Evolutionary conservation across 2,329 filamentous ascomycete species (phyloP), one percentile per base, ranked within the genome.

Genomic region (Huntiella bhutanensis): DNA sequence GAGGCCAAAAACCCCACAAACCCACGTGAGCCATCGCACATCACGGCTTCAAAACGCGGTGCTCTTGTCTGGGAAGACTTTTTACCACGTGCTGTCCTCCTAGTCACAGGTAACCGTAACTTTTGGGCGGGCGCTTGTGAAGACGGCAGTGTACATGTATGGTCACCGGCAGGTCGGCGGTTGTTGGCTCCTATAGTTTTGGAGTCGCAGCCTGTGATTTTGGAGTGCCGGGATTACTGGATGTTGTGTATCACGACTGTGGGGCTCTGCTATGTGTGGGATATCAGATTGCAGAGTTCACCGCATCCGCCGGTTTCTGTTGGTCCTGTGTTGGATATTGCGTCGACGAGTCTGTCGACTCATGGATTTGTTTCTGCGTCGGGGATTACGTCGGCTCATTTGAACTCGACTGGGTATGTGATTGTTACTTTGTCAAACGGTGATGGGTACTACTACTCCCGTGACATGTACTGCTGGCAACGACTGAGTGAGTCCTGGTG

Each of bases 401-500:
- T 98, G 45, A 98, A 95, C 59, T 85, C 83, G 0, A 79, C 77
- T 46, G 92, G 91, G 1, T 73, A 85, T 39, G 73, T 96, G 15
- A 70, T 96, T 17, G 75, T 96, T n/a, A 91, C 85, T 0, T 70
- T 98, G 49, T 91, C 81, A 17, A 96, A 95, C 55, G 91, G 91
- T 15, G 88, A 98, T 55, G 91, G 91, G 1, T 98, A 86, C 62
- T 79, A 79, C 45, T 98, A 98, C 62, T 83, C 83, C 1, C 74
- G 81, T 0, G 70, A 72, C 13, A 82, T 98, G 80, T 88, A 77
- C 60, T 75, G 78, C 5, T 98, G 91, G 91, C 88, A 96, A 61
- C 77, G 87, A 7, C 69, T 98, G n/a, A 93, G 86, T 2, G 92
- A 98, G 59, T 74, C 84, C 2, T 98, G 91, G 91, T 98, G 91